Base-by-base conservation (phyloP, 2,329 filamentous ascomycete species). In the Pseudogymnoascus sp. region DNA sequence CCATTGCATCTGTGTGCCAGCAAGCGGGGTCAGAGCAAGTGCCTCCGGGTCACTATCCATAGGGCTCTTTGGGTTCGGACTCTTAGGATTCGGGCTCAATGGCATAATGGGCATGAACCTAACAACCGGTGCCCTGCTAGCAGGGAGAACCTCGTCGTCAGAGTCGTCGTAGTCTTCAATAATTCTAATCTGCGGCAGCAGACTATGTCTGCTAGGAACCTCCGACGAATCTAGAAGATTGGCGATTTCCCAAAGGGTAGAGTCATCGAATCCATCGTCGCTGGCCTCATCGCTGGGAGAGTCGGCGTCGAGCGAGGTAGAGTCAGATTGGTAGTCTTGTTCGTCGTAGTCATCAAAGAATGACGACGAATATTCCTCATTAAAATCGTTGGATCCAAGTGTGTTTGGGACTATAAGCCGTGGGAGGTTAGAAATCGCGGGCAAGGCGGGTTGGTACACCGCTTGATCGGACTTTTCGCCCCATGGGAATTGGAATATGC, bases 401-500 rank as follows among this genome's bases (percentile, higher is more conserved):
- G 33, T 41, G 33, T 37, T 60, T 24, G 59, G 38, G 59, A 60
- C 6, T 16, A 56, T 7, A 7, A 33, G 50, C 3, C 28, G 50
- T 3, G 50, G 50, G n/a, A 60, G 33, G 59, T 41, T 41, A 28
- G 38, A 56, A 19, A 56, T 56, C 3, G 26, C 10, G 4, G 50
- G 50, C 8, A 74, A 62, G 74, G 72, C 66, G 77, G 77, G 62
- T 80, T 71, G 28, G 74, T 81, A 71, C 6, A 72, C 64, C 8
- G 81, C 80, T 61, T 78, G 79, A 71, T 87, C 84, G 19, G 84
- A 87, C 68, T 75, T 81, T 73, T 87, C 84, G 12, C 85, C 85
- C 83, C 84, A 87, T 2, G 85, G 84, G 67, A 87, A 87, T 68
- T 86, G 83, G 75, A 86, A 88, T 68, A 88, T 83, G 4, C 84